Conservation (phyloP, 768 basidiomycete species). For the Lactarius vividus region DNA sequence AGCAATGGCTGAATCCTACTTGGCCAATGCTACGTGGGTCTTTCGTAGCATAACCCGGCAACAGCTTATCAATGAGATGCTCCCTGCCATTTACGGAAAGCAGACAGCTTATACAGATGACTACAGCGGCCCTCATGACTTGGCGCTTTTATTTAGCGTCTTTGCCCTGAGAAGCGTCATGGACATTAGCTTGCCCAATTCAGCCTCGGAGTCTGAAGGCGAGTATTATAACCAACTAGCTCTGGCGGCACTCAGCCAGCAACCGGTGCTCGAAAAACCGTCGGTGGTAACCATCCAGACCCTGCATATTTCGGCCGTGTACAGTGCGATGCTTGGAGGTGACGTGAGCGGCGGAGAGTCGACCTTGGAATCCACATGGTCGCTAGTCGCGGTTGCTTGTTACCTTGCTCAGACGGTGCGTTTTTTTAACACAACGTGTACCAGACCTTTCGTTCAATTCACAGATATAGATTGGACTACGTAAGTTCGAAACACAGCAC, state of each 20-base stretch:
- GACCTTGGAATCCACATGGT: constrained; percentile 76
- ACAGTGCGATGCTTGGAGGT: constrained; percentile 66
- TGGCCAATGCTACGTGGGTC: constrained; percentile 59
- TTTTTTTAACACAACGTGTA: constrained; percentile 21
- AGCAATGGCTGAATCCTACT: constrained; percentile 64
- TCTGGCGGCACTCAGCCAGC: constrained; percentile 60
- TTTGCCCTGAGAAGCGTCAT: too few relatives aligned
- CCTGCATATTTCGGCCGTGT: constrained; percentile 65
- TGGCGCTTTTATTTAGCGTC: constrained; percentile 25
- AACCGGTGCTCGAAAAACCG: constrained; percentile 69
- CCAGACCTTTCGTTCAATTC: constrained; percentile 3
- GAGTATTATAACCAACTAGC: constrained; percentile 52
- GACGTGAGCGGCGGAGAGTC: constrained; percentile 55
- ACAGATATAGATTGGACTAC: background rate
- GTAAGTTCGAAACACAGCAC: too few relatives aligned
- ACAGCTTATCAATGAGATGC: constrained; percentile 66
- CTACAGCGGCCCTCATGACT: constrained; percentile 34
- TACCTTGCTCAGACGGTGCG: constrained; percentile 65
- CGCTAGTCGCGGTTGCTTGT: constrained; percentile 58
- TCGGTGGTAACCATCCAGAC: constrained; percentile 68
- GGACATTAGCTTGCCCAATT: too few relatives aligned
- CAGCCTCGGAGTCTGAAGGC: too few relatives aligned
- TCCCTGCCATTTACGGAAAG: constrained; percentile 59
- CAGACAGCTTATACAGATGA: constrained; percentile 24
- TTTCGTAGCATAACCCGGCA: constrained; percentile 64